phyloP scores from a whole-genome alignment of 1,139 yeast genomes.

The Geotrichum phurueaensis region DNA sequence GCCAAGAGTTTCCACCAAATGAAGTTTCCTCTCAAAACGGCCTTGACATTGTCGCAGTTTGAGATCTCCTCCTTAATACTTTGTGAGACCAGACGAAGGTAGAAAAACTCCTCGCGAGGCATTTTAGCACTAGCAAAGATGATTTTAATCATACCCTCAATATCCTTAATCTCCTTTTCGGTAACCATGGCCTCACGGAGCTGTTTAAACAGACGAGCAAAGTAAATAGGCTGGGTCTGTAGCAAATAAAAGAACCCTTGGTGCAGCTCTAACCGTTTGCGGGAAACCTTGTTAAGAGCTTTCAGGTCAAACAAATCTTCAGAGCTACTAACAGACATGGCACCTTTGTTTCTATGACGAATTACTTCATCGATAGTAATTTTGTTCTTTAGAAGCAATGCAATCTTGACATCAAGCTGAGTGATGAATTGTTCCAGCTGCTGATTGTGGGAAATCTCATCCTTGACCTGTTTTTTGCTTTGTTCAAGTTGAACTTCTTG shows the following conservation, averaged over 20 bases:
- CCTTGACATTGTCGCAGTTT: conserved; percentile 24
- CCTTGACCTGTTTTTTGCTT: conserved; percentile 59
- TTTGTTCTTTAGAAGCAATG: conserved; percentile 69
- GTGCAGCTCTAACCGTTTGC: conserved; percentile 50
- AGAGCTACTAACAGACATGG: conserved; percentile 23
- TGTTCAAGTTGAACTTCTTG: conserved; percentile 69
- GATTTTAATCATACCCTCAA: conserved; percentile 46
- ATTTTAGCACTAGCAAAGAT: conserved; percentile 42
- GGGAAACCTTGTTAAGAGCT: conserved; percentile 39
- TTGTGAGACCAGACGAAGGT: conserved; percentile 53
- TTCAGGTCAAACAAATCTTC: conserved; percentile 38
- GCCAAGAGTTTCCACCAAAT: conserved; percentile 49
- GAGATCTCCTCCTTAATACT: conserved; percentile 46
- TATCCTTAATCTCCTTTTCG: conserved; percentile 36
- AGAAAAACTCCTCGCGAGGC: conserved; percentile 68
- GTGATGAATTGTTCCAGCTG: conserved; percentile 67
- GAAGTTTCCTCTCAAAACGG: conserved; percentile 30
- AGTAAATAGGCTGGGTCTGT: conserved; percentile 78
- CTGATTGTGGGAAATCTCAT: conserved; percentile 58
- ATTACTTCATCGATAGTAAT: conserved; percentile 71
- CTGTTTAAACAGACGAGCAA: conserved; percentile 49
- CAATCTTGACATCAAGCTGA: conserved; percentile 75
- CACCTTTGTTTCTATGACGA: conserved; percentile 45
- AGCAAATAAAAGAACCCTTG: conserved; percentile 75
- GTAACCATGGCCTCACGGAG: conserved; percentile 27